Conservation (phyloP, 305 asterid species). For the Fraxinus floribunda region DNA sequence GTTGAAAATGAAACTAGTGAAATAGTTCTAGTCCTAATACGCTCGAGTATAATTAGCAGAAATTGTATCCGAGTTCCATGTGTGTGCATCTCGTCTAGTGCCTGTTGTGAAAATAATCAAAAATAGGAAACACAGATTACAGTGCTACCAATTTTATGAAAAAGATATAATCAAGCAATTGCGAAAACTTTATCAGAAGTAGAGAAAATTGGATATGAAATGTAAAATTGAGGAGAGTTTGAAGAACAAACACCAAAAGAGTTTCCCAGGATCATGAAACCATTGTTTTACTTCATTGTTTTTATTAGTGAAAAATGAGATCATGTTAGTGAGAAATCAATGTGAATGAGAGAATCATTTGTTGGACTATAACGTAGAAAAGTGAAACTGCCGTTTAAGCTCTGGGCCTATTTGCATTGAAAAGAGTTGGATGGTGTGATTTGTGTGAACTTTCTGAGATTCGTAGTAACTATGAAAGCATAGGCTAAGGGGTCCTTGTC, state of each 20-base stretch:
- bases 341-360: background rate
- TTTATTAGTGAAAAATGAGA: background rate
- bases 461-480: background rate
- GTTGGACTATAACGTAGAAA: background rate
- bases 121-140: background rate
- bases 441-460: background rate
- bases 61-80: background rate
- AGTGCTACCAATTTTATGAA: background rate
- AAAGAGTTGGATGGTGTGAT: background rate
- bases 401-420: background rate
- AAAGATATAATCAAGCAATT: background rate
- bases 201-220: background rate
- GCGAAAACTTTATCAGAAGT: background rate
- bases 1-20: background rate
- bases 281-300: background rate
- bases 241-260: background rate
- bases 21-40: background rate
- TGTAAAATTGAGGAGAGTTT: background rate
- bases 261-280: background rate
- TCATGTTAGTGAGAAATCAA: background rate
- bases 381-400: background rate
- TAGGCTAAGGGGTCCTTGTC: background rate
- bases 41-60: background rate
- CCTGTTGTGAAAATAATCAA: background rate
- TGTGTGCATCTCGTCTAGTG: background rate